These are phyloP conservation scores for Monosporascus sp. DNA, from an alignment of 2,329 filamentous ascomycete genomes.

Conservation along the genomic window DNA sequence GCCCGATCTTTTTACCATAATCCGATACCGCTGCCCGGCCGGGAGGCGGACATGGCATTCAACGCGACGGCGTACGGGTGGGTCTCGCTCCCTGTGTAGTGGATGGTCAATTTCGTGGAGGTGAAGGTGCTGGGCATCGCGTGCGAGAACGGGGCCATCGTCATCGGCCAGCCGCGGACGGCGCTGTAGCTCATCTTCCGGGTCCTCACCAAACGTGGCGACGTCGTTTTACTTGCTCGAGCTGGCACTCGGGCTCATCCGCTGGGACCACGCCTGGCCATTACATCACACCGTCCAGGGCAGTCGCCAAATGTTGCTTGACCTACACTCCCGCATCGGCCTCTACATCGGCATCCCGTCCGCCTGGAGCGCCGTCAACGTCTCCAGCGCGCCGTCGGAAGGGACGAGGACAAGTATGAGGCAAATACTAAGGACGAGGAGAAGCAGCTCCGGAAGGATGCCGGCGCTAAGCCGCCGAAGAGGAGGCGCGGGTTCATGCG, in stretches of 20 bases:
- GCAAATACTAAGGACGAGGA: slow-evolving; percentile 20
- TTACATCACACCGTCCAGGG: slow-evolving; percentile 58
- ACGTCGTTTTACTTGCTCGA: slow-evolving; percentile 57
- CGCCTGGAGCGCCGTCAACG: slow-evolving; percentile 50
- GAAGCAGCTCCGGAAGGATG: slow-evolving; percentile 22
- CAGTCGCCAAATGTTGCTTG: slow-evolving; percentile 56
- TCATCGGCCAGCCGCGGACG: slow-evolving; percentile 54
- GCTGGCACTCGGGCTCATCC: slow-evolving; percentile 53
- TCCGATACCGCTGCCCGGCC: slow-evolving; percentile 38
- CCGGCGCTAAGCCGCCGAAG: slow-evolving; percentile 22
- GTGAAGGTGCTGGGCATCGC: slow-evolving; percentile 60
- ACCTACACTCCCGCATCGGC: slow-evolving; percentile 51
- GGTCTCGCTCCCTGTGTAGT: slow-evolving; percentile 57
- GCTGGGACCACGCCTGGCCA: slow-evolving; percentile 60
- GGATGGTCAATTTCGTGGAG: slow-evolving; percentile 58
- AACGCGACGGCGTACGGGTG: slow-evolving; percentile 50
- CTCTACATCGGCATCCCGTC: slow-evolving; percentile 57
- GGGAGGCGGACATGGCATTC: slow-evolving; percentile 22
- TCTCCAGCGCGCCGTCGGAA: slow-evolving; percentile 24
- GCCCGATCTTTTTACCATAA: no score
- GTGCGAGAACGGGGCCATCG: slow-evolving; percentile 60
- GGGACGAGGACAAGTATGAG: slow-evolving; percentile 21
- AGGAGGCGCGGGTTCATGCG: slow-evolving; percentile 28
- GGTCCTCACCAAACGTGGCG: slow-evolving; percentile 62
- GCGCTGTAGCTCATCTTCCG: slow-evolving; percentile 62